Conservation (phyloP, 208 protist species). For the Phytomonas sp. region DNA sequence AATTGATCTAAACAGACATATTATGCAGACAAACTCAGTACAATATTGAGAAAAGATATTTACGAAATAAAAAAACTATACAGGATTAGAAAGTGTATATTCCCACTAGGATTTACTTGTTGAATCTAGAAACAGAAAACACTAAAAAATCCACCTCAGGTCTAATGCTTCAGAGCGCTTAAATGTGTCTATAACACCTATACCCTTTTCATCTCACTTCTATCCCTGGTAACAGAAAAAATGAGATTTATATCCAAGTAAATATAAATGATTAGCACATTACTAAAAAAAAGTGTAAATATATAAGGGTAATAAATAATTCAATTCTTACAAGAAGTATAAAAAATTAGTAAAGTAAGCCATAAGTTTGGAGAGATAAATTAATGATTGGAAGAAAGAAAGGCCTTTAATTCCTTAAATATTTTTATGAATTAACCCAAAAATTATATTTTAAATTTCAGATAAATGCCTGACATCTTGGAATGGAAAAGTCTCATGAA, state of each 20-base stretch:
- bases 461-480: too few relatives aligned
- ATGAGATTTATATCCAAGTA: slow-evolving; percentile 6
- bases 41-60: not conserved
- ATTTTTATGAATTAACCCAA: too few relatives aligned
- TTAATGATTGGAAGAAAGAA: not conserved
- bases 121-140: too few relatives aligned
- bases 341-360: too few relatives aligned
- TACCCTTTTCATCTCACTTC: slow-evolving; percentile 3
- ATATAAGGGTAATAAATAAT: not conserved
- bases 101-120: not conserved
- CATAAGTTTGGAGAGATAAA: too few relatives aligned
- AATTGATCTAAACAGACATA: slow-evolving; percentile 8
- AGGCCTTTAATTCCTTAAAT: not conserved
- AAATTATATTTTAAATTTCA: too few relatives aligned
- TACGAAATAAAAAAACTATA: slow-evolving; percentile 9
- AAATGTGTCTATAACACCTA: not conserved
- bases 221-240: slow-evolving; percentile 1
- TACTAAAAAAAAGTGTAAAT: not conserved
- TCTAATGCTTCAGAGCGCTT: not conserved
- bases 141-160: too few relatives aligned
- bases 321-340: not conserved
- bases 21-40: not conserved
- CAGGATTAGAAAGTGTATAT: slow-evolving; percentile 1
- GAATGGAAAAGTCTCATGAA: too few relatives aligned
- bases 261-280: not conserved